Evolutionary conservation across 495 filamentous ascomycete species (phyloP).

Genomic region (Annulohypoxylon stygium): DNA sequence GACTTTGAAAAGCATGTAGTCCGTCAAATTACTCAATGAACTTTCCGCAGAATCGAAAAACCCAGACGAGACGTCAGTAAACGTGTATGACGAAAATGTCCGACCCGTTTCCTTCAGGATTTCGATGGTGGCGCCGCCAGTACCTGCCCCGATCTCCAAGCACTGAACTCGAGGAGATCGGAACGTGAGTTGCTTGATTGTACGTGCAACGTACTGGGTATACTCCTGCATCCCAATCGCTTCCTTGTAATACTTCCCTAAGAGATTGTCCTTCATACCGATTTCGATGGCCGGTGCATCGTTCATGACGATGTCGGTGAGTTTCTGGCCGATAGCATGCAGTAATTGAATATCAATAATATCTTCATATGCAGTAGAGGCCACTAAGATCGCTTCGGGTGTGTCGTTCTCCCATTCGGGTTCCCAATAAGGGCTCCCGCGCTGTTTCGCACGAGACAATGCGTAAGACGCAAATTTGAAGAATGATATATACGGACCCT

Average conservation of each 20-base stretch:
- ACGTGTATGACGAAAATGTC: slow-evolving; percentile 55
- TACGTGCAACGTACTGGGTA: background rate
- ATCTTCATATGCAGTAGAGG: background rate
- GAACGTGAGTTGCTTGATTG: background rate
- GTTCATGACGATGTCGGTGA: background rate
- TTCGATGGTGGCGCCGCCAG: slow-evolving; percentile 59
- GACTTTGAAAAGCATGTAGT: background rate
- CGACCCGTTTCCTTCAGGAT: background rate
- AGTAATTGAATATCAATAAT: background rate
- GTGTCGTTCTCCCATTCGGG: background rate
- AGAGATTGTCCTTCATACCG: background rate
- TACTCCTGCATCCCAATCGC: background rate
- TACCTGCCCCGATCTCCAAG: slow-evolving; percentile 65
- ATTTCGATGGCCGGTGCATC: background rate
- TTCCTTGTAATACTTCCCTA: background rate
- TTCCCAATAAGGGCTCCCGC: background rate
- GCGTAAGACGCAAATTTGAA: slow-evolving; percentile 2
- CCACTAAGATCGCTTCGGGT: background rate
- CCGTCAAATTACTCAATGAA: background rate
- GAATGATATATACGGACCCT: background rate
- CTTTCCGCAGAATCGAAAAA: slow-evolving; percentile 51
- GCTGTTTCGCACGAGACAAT: background rate
- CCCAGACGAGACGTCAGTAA: slow-evolving; percentile 55
- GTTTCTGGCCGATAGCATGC: background rate
- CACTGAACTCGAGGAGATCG: slow-evolving; percentile 43